Percentiles rank a stretch among this genome's conserved stretches.
Evolutionary conservation across 768 basidiomycete genomes (phyloP).

Genomic region (Crepidotus variabilis): DNA sequence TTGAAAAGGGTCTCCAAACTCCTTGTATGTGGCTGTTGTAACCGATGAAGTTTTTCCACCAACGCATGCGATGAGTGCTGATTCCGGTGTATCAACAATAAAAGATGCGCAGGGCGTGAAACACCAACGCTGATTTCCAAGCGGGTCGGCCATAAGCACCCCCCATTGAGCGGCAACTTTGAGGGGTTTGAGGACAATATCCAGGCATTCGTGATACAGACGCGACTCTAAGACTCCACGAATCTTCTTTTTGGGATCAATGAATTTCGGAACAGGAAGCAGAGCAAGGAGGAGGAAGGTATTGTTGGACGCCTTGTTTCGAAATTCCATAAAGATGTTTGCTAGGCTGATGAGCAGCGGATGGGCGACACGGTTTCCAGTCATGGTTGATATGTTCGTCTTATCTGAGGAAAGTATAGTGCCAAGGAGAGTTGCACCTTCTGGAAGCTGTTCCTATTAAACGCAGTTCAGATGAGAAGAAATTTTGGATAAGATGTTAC

Average conservation of each 20-base stretch:
- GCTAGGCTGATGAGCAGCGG: conserved; percentile 26
- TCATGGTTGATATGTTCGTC: conserved; percentile 26
- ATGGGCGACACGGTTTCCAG: conserved; percentile 26
- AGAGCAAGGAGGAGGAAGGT: conserved; percentile 23
- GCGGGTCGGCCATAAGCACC: conserved; percentile 23
- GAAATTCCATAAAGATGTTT: conserved; percentile 26
- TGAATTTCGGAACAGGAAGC: conserved; percentile 28
- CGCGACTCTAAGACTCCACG: conserved; percentile 22
- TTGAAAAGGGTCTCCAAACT: conserved; percentile 25
- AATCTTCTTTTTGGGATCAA: conserved; percentile 16
- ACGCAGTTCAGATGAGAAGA: neutral
- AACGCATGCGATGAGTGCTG: conserved; percentile 23
- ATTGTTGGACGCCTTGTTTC: conserved; percentile 28
- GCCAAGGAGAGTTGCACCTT: conserved; percentile 24
- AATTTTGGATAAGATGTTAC: neutral
- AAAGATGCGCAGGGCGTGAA: conserved; percentile 25
- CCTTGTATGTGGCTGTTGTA: conserved; percentile 23
- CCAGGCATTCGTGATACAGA: conserved; percentile 25
- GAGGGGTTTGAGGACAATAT: conserved; percentile 23
- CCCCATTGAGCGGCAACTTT: conserved; percentile 25
- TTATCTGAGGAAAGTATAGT: conserved; percentile 28
- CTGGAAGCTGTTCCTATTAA: conserved; percentile 14
- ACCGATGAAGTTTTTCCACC: conserved; percentile 25
- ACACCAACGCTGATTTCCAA: conserved; percentile 17
- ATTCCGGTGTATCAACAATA: conserved; percentile 30